phyloP scores from a whole-genome alignment of 176 grass and related monocot genomes.

The Musa beccarii region DNA sequence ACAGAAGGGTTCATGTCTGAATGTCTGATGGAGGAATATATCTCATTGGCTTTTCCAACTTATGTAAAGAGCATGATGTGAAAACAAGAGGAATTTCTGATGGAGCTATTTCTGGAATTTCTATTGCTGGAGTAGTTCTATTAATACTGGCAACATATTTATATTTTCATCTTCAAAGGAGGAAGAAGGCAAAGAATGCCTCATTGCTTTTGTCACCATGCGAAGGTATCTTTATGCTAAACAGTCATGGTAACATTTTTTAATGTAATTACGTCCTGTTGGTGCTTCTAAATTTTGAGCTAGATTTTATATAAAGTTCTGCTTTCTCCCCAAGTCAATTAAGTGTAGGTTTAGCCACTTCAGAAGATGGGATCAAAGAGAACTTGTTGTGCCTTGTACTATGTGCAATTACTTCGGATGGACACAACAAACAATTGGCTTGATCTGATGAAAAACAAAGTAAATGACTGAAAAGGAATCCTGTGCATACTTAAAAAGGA shows the following conservation, averaged over 20 bases:
- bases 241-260: slow-evolving; percentile 21
- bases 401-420: too few relatives aligned
- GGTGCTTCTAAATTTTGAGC: not conserved
- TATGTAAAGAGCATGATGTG: slow-evolving; percentile 2
- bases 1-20: slow-evolving; percentile 9
- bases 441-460: too few relatives aligned
- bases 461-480: too few relatives aligned
- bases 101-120: slow-evolving; percentile 60
- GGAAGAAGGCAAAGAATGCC: slow-evolving; percentile 39
- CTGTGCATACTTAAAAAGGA: too few relatives aligned
- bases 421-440: too few relatives aligned
- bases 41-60: slow-evolving; percentile 17
- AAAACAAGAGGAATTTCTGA: slow-evolving; percentile 17
- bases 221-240: slow-evolving; percentile 39
- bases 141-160: slow-evolving; percentile 29
- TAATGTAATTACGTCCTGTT: not conserved
- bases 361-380: too few relatives aligned
- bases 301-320: not conserved
- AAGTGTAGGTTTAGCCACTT: too few relatives aligned
- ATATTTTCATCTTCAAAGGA: slow-evolving; percentile 36
- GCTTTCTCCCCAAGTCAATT: not conserved
- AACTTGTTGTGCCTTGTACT: too few relatives aligned
- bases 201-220: slow-evolving; percentile 31
- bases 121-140: slow-evolving; percentile 31
- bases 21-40: slow-evolving; percentile 20